Evolutionary conservation across 805 yeast species (phyloP), one percentile per base, ranked within the genome.

Genomic region (Yamadazyma philogaea): DNA sequence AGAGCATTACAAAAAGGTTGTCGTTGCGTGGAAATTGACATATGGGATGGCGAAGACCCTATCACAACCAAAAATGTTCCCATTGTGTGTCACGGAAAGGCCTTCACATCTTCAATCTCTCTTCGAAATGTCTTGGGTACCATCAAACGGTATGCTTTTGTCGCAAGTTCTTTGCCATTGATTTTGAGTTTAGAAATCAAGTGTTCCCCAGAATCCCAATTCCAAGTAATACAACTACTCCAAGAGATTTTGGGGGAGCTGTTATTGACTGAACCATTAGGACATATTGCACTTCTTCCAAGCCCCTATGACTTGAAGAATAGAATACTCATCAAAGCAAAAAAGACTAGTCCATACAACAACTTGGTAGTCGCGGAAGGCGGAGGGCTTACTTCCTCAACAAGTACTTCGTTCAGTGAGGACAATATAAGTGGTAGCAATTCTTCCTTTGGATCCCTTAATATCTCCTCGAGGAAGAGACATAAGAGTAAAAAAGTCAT

Each of bases 21-120:
- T 54, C 72, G 96, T 34, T 90, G 96, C 48, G 72, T 93, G n/a
- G 99, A 93, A 56, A 80, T 93, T 31, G 99, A 93, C 61, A 72
- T 93, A 16, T 93, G 99, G 99, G 96, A 91, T 65, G 70, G 70
- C 11, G 86, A 83, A 17, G 81, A 77, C 26, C 36, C 37, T 7
- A 60, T 47, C n/a, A 57, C 64, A 4, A 46, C 40, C 10, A 90
- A 84, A 0, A 18, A 22, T 2, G 27, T 37, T 6, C 99, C 99
- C 0, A 77, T 87, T 0, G 96, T 93, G 0, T 84, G 85, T 21
- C 99, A 93, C 61, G 99, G 99, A 0, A 66, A 83, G 37, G 79
- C 96, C 0, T 78, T 93, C 48, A 87, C 98, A 0, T 72, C 82
- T 0, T 78, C 91, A 1, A 78, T 91, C 8, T 77, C 80, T 1